phyloP scores from a whole-genome alignment of 345 rosid genomes.

The Combretum micranthum region DNA sequence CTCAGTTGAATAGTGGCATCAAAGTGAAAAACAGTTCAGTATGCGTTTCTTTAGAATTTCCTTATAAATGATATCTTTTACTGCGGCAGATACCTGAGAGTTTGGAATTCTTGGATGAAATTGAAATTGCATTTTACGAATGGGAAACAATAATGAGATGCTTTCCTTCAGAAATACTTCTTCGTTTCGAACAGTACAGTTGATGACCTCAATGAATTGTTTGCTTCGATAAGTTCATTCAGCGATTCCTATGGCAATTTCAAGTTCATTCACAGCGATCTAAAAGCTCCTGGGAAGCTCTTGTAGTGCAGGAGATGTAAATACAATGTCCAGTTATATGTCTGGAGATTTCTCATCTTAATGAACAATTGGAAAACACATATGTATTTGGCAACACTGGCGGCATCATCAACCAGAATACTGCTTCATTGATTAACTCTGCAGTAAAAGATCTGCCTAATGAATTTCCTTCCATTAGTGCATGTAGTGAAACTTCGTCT shows the following conservation, averaged over 20 bases:
- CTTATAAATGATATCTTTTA: conserved; percentile 2
- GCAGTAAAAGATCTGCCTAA: conserved; percentile 13
- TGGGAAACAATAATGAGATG: conserved; percentile 18
- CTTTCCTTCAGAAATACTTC: conserved; percentile 14
- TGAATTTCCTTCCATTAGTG: conserved; percentile 25
- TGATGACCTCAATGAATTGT: conserved; percentile 41
- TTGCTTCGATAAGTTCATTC: conserved; percentile 40
- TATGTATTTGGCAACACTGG: not conserved
- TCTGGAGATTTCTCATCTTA: too few species aligned
- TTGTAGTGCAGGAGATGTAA: conserved; percentile 16
- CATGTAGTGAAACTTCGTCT: conserved; percentile 35
- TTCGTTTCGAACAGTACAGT: conserved; percentile 29
- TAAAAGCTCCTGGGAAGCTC: conserved; percentile 34
- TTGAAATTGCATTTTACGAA: conserved; percentile 33
- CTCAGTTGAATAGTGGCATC: not conserved
- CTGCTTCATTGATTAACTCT: conserved; percentile 7
- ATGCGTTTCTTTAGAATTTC: not conserved
- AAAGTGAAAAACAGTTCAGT: not conserved
- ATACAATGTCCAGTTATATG: too few species aligned
- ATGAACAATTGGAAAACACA: conserved; percentile 10
- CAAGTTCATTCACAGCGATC: conserved; percentile 26
- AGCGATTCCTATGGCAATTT: conserved; percentile 28
- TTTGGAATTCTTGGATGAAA: conserved; percentile 44
- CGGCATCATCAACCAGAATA: conserved; percentile 7
- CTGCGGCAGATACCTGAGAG: conserved; percentile 58